phyloP scores from a whole-genome alignment of 805 yeast species.

The Candida yuanshanica region DNA sequence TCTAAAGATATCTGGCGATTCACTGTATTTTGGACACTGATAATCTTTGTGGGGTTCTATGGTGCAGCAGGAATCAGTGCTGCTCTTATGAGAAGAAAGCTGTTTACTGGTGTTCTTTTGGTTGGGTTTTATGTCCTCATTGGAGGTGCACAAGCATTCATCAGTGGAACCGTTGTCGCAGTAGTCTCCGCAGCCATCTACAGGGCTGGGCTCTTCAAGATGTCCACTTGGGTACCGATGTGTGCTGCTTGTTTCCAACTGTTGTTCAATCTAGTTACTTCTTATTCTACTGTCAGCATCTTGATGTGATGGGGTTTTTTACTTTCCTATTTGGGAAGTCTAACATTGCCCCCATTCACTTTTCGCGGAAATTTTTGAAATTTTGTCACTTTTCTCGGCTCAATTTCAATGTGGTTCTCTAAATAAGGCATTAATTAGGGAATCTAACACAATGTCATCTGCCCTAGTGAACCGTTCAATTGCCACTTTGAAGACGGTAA shows the following conservation, averaged over 20 bases:
- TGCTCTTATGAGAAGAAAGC: slow-evolving; percentile 39
- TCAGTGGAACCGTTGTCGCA: slow-evolving; percentile 74
- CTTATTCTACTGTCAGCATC: slow-evolving; percentile 54
- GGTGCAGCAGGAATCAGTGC: slow-evolving; percentile 61
- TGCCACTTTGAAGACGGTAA: slow-evolving; percentile 55
- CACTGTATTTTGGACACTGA: slow-evolving; percentile 76
- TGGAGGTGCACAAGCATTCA: slow-evolving; percentile 61
- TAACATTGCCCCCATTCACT: not conserved
- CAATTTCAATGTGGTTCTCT: too few species aligned
- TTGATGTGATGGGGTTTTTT: slow-evolving; percentile 27
- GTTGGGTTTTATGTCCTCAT: slow-evolving; percentile 41
- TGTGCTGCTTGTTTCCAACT: slow-evolving; percentile 70
- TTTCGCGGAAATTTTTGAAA: too few species aligned
- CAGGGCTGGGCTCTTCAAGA: slow-evolving; percentile 70
- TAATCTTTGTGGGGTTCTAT: slow-evolving; percentile 60
- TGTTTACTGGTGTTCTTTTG: slow-evolving; percentile 36
- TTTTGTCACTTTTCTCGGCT: not conserved
- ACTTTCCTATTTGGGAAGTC: slow-evolving; percentile 8
- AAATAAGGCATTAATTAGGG: too few species aligned
- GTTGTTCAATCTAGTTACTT: slow-evolving; percentile 57
- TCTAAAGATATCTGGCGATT: slow-evolving; percentile 73
- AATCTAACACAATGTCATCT: slow-evolving; percentile 36
- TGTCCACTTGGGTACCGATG: slow-evolving; percentile 96
- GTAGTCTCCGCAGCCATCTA: slow-evolving; percentile 64
- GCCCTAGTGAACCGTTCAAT: slow-evolving; percentile 74